Base-by-base conservation (phyloP, 305 asterid genomes). In the Solanum hybrid region DNA sequence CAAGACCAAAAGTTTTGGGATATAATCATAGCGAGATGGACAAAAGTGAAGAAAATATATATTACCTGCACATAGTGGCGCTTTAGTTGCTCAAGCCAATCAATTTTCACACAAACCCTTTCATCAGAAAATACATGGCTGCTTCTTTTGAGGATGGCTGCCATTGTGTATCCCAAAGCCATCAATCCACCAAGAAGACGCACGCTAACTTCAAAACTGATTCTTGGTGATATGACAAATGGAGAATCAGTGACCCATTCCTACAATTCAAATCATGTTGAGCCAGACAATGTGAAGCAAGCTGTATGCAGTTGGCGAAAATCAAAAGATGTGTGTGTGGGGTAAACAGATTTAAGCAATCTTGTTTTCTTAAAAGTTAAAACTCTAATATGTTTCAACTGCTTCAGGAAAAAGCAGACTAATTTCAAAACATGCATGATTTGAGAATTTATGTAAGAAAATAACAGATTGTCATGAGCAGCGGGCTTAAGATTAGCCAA, bases 121-220 rank as follows among this genome's bases (percentile, higher is more conserved):
- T 98, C 99, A 80, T 96, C 96, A 82, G 91, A 90, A 90, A 98
- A 95, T 10, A 97, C 93, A 90, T 96, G 99, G 96, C 99, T 96
- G 91, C 92, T 98, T 97, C 99, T 92, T 93, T 97, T 97, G 90
- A 98, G 98, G 90, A 98, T 98, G 89, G 99, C 93, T 31, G 99
- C 99, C 92, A 98, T 98, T 84, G 99, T 97, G 93, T 98, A 98
- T 89, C 99, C 99, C 95, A 98, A 92, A 82, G 99, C 99, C 99
- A 98, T 98, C 90, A 98, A 91, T 74, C 99, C 99, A 89, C 99
- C 99, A 88, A 98, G 99, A 92, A 98, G 99, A 79, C 99, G 95
- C 69, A 98, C 99, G 89, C 99, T 94, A 87, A 98, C 99, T 96
- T 98, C 99, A 93, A 98, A 98, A 37, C 98, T 97, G 91, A 98